A percentile compares a stretch with the other conserved stretches of the same genome.
These are phyloP conservation scores for Pseudogymnoascus sp. DNA, from an alignment of 2,329 filamentous ascomycete species.

Conservation along the genomic window DNA sequence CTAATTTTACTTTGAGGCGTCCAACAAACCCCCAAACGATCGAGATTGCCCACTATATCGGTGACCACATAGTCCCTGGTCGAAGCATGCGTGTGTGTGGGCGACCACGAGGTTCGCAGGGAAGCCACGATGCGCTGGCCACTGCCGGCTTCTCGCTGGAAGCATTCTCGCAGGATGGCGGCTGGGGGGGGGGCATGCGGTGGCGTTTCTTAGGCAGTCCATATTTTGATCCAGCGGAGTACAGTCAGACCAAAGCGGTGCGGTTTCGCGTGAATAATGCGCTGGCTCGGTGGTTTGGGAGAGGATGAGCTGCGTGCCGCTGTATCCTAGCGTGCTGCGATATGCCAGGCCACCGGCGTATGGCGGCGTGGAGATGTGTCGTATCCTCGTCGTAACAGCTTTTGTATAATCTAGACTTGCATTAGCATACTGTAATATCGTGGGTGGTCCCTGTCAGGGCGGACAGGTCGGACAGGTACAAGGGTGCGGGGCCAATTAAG, in stretches of 20 bases:
- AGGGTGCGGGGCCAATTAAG: conserved; percentile 1
- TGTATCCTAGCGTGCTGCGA: background rate
- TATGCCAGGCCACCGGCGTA: background rate
- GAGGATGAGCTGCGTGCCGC: background rate
- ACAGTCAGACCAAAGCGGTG: background rate
- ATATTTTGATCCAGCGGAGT: background rate
- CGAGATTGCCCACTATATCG: conserved; percentile 4
- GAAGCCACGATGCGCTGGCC: background rate
- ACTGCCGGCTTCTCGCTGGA: background rate
- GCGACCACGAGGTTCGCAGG: background rate
- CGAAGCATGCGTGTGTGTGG: background rate
- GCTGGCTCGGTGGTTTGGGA: background rate
- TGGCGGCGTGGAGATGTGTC: background rate
- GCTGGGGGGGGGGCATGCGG: background rate
- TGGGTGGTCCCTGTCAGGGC: background rate
- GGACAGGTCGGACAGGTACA: background rate
- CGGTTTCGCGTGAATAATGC: background rate
- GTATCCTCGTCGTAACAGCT: background rate
- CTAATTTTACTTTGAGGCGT: background rate
- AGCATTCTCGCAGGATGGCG: background rate
- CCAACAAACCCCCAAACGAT: background rate
- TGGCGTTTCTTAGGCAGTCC: background rate
- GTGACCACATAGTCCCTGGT: background rate
- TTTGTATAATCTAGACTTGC: background rate
- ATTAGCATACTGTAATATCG: conserved; percentile 7